Evolutionary conservation across 1,139 yeast genomes (phyloP).

Genomic region (Starmera stellimalicola): DNA sequence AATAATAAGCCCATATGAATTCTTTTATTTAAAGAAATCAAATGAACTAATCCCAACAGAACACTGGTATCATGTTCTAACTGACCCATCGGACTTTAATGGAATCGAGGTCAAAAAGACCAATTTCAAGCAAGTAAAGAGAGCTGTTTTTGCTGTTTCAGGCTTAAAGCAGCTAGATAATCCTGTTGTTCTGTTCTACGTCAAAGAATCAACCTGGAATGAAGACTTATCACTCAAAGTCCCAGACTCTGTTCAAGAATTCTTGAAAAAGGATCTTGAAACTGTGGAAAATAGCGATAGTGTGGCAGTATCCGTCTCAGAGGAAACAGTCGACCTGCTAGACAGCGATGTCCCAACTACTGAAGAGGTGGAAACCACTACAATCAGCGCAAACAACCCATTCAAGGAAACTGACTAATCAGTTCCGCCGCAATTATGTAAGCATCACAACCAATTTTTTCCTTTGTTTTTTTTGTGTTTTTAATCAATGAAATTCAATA

Average conservation of each 20-base stretch:
- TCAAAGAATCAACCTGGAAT: slow-evolving; percentile 17
- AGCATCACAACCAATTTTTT: too few relatives aligned
- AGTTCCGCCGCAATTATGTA: too few relatives aligned
- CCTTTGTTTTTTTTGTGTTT: too few relatives aligned
- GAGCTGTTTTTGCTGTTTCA: slow-evolving; percentile 15
- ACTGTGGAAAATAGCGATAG: too few relatives aligned
- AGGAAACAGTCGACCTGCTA: too few relatives aligned
- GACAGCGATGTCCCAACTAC: too few relatives aligned
- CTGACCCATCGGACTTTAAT: too few relatives aligned
- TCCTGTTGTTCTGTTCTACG: slow-evolving; percentile 25
- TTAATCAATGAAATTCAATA: too few relatives aligned
- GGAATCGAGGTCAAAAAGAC: slow-evolving; percentile 9
- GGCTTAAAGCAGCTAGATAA: slow-evolving; percentile 12
- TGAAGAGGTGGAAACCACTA: too few relatives aligned
- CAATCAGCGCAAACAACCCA: too few relatives aligned
- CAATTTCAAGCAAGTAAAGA: slow-evolving; percentile 18
- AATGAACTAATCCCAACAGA: neutral
- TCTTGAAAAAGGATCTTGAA: slow-evolving; percentile 9
- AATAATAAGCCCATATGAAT: slow-evolving; percentile 20
- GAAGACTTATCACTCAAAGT: slow-evolving; percentile 3
- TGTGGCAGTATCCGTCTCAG: too few relatives aligned
- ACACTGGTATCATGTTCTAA: slow-evolving; percentile 15
- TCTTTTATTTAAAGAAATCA: slow-evolving; percentile 16
- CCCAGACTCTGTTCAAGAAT: slow-evolving; percentile 12
- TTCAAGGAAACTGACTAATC: too few relatives aligned